A percentile compares a stretch with the other conserved stretches of the same genome.
Evolutionary conservation across 148 eudicot genomes (phyloP).

Genomic region (Vaccinium vitisidaea): DNA sequence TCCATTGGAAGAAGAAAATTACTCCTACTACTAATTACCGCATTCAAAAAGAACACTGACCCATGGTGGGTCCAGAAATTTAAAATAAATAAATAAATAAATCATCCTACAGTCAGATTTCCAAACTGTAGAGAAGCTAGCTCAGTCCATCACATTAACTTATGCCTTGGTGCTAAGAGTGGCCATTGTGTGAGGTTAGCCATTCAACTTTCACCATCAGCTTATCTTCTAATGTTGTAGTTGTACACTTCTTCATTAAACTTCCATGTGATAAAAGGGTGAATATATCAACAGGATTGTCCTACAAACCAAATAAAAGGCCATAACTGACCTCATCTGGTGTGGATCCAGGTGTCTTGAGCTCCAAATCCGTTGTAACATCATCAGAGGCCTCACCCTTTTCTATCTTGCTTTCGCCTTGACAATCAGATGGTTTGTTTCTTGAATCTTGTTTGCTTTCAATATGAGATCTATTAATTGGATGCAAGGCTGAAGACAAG

Average conservation of each 20-base stretch:
- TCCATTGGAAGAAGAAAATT: neutral
- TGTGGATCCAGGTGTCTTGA: slow-evolving; percentile 76
- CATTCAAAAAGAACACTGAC: neutral
- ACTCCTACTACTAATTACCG: neutral
- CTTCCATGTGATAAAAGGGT: neutral
- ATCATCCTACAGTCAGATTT: neutral
- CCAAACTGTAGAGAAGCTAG: neutral
- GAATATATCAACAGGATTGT: neutral
- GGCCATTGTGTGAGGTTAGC: neutral
- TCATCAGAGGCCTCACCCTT: slow-evolving; percentile 53
- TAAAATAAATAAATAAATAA: neutral
- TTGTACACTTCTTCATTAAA: neutral
- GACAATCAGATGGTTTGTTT: slow-evolving; percentile 34
- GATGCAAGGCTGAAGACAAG: slow-evolving; percentile 36
- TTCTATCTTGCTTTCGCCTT: slow-evolving; percentile 36
- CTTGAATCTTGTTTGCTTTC: slow-evolving; percentile 43
- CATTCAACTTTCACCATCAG: neutral
- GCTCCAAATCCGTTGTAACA: slow-evolving; percentile 67
- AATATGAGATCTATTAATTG: slow-evolving; percentile 42
- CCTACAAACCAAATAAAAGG: neutral
- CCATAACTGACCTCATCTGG: slow-evolving; percentile 54
- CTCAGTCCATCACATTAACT: neutral
- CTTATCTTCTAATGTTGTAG: neutral
- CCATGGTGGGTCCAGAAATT: neutral
- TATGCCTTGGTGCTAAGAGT: neutral